A percentile compares a stretch with the other conserved stretches of the same genome.
These are phyloP conservation scores for Cladosporium velox DNA, from an alignment of 2,329 filamentous ascomycete species.

Conservation along the genomic window DNA sequence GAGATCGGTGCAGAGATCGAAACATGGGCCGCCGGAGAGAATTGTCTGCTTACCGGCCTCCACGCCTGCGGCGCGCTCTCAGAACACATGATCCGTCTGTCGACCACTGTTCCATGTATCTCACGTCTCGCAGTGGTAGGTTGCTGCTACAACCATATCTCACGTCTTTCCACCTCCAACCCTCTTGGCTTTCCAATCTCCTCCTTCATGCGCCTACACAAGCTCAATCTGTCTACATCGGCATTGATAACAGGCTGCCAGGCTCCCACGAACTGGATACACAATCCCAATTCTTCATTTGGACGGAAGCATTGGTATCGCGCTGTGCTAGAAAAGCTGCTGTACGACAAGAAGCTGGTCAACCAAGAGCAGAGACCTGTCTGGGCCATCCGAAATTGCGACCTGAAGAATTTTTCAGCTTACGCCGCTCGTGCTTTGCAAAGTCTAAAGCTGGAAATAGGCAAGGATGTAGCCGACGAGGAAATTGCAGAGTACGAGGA, in stretches of 20 bases:
- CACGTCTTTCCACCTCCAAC: slow-evolving; percentile 8
- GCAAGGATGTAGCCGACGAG: slow-evolving; percentile 15
- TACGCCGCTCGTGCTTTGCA: slow-evolving; percentile 21
- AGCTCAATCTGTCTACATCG: slow-evolving; percentile 21
- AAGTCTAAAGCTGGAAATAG: slow-evolving; percentile 14
- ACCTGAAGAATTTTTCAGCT: slow-evolving; percentile 14
- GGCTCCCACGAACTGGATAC: slow-evolving; percentile 25
- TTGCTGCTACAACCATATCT: slow-evolving; percentile 25
- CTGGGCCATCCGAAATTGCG: slow-evolving; percentile 24
- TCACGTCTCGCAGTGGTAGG: slow-evolving; percentile 21
- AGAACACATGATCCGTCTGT: slow-evolving; percentile 24
- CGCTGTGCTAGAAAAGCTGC: slow-evolving; percentile 23
- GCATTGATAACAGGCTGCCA: slow-evolving; percentile 25
- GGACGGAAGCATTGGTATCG: slow-evolving; percentile 23
- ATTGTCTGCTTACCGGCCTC: slow-evolving; percentile 22
- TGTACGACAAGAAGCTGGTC: slow-evolving; percentile 22
- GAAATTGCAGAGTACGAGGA: slow-evolving; percentile 22
- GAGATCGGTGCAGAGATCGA: slow-evolving; percentile 13
- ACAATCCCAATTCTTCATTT: slow-evolving; percentile 22
- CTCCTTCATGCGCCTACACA: slow-evolving; percentile 21
- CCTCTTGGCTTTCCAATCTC: slow-evolving; percentile 24
- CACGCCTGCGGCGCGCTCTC: slow-evolving; percentile 24
- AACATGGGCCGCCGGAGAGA: slow-evolving; percentile 18
- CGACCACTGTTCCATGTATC: slow-evolving; percentile 11
- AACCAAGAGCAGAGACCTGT: slow-evolving; percentile 16